Conservation (phyloP, 129 eudicot genomes). For the Escallonia herrerae region DNA sequence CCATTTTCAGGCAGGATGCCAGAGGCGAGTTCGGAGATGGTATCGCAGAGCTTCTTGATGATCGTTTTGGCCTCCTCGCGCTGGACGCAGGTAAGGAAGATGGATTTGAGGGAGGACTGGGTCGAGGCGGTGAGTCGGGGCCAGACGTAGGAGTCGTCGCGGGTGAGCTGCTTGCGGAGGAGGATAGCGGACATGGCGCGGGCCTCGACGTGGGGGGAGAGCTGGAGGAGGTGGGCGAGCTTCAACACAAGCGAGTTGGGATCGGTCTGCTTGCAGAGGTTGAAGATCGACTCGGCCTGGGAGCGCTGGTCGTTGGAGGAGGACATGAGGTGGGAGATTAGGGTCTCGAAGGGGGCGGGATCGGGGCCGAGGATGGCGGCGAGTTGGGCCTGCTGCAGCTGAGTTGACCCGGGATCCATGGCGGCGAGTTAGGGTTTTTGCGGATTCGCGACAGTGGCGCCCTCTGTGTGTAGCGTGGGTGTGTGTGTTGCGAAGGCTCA, state of each 20-base stretch:
- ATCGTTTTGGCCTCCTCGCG: constrained; percentile 59
- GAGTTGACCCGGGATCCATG: constrained; percentile 63
- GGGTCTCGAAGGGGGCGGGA: constrained; percentile 86
- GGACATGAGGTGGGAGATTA: constrained; percentile 84
- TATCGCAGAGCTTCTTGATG: constrained; percentile 82
- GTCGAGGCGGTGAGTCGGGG: constrained; percentile 47
- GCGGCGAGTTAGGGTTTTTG: constrained; percentile 27
- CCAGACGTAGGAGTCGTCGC: constrained; percentile 66
- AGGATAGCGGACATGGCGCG: constrained; percentile 91
- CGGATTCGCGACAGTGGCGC: constrained; percentile 8
- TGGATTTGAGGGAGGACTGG: constrained; percentile 54
- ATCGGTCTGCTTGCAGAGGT: constrained; percentile 77
- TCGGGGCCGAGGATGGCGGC: constrained; percentile 88
- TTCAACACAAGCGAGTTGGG: constrained; percentile 68
- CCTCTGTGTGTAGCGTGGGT: not conserved
- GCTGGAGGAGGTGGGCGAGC: constrained; percentile 61
- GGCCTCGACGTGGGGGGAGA: constrained; percentile 66
- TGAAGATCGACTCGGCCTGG: constrained; percentile 76
- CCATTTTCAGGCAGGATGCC: constrained; percentile 61
- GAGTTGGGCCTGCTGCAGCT: constrained; percentile 67
- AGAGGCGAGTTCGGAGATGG: constrained; percentile 85
- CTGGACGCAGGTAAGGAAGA: constrained; percentile 53
- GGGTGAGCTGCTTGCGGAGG: constrained; percentile 80
- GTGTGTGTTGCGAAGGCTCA: too few species aligned
- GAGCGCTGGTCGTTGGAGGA: constrained; percentile 92